Evolutionary conservation across 2,329 filamentous ascomycete species (phyloP).

Genomic region (Ceratocystiopsis minuta): DNA sequence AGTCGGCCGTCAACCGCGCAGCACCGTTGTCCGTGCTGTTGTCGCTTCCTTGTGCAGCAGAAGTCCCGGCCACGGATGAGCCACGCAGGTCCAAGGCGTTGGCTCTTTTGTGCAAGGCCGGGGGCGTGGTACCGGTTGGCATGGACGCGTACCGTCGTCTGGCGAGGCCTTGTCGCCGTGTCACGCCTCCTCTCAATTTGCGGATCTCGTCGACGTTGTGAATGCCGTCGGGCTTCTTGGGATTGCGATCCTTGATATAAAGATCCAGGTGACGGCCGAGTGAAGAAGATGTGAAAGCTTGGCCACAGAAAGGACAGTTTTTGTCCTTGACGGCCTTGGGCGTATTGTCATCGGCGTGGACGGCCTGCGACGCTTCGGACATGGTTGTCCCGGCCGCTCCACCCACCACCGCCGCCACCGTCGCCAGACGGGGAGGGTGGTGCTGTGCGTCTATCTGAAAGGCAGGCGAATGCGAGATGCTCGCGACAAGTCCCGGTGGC

Average conservation of each 20-base stretch:
- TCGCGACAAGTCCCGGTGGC: too few relatives aligned
- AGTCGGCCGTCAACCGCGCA: too few relatives aligned
- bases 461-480: too few relatives aligned
- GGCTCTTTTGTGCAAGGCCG: constrained; percentile 2
- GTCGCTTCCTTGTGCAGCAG: too few relatives aligned
- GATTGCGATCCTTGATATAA: constrained; percentile 86
- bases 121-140: constrained; percentile 31
- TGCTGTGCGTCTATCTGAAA: too few relatives aligned
- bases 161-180: constrained; percentile 53
- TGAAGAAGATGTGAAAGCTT: constrained; percentile 84
- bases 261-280: constrained; percentile 85
- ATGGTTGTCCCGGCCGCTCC: constrained; percentile 6
- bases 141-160: constrained; percentile 36
- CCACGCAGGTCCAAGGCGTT: not conserved
- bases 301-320: constrained; percentile 71
- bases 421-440: too few relatives aligned
- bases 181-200: constrained; percentile 69
- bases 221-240: constrained; percentile 67
- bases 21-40: too few relatives aligned
- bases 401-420: not conserved
- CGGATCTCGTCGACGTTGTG: constrained; percentile 83
- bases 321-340: constrained; percentile 58
- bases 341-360: constrained; percentile 13
- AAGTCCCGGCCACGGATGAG: too few relatives aligned
- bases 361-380: constrained; percentile 12